phyloP scores from a whole-genome alignment of 352 stramenopile genomes.

The Globisporangium rhizosaccharum region DNA sequence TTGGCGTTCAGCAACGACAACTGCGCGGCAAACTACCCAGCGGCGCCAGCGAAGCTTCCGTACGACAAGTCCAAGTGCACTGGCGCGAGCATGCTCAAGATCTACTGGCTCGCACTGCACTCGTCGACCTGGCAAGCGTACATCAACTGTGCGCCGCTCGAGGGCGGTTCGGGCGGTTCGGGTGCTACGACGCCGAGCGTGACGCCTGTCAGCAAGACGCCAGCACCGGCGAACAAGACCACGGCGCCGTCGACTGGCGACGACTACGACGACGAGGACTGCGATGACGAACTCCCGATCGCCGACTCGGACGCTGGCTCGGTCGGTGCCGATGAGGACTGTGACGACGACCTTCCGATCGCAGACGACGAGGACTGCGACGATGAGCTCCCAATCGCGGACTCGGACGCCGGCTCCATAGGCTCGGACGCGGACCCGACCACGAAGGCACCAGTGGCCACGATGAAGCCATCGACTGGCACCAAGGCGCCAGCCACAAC shows the following conservation, averaged over 20 bases:
- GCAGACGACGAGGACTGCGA: conserved; percentile 11
- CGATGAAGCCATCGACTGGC: background rate
- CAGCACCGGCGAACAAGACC: conserved; percentile 1
- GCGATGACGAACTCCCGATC: conserved; percentile 4
- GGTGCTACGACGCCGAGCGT: conserved; percentile 5
- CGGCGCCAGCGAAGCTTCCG: conserved; percentile 26
- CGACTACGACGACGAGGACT: conserved; percentile 4
- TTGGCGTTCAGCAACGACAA: conserved; percentile 43
- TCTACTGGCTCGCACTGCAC: conserved; percentile 38
- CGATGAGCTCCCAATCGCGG: conserved; percentile 20
- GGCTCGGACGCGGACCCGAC: background rate
- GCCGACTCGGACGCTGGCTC: conserved; percentile 3
- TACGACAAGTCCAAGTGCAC: conserved; percentile 43
- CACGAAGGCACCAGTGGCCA: background rate
- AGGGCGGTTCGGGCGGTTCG: background rate
- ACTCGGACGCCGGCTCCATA: conserved; percentile 1
- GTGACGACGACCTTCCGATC: conserved; percentile 14
- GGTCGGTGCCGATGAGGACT: conserved; percentile 18
- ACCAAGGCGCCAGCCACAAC: background rate
- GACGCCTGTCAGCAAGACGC: background rate
- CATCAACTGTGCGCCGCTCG: conserved; percentile 16
- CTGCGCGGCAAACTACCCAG: conserved; percentile 33
- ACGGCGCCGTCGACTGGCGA: background rate
- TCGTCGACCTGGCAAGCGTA: conserved; percentile 26
- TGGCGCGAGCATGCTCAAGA: conserved; percentile 28